A percentile compares a stretch with the other conserved stretches of the same genome.
Evolutionary conservation across 2,329 filamentous ascomycete genomes (phyloP).

Genomic region (Arthrobotrys musiformis): DNA sequence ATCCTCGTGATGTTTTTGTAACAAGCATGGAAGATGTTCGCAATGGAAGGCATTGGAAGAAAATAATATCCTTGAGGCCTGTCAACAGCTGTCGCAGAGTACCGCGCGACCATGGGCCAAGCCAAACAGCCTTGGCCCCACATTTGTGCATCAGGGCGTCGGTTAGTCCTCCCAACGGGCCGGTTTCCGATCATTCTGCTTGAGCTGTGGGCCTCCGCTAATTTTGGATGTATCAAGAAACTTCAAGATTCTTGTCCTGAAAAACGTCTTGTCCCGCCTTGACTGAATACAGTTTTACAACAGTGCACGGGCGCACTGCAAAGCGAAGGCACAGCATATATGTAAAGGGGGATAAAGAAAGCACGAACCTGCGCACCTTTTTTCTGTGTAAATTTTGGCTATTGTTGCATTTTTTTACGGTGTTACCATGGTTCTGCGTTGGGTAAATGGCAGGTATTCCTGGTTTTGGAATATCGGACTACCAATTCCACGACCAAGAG

Average conservation of each 20-base stretch:
- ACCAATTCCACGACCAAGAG: slow-evolving; percentile 18
- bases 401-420: slow-evolving; percentile 15
- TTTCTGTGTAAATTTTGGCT: slow-evolving; percentile 13
- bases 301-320: background rate
- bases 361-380: background rate
- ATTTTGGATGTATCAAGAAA: slow-evolving; percentile 48
- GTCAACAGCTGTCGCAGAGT: slow-evolving; percentile 19
- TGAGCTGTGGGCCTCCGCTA: slow-evolving; percentile 34
- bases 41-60: slow-evolving; percentile 25
- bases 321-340: background rate
- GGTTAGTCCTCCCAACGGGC: slow-evolving; percentile 43
- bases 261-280: slow-evolving; percentile 27
- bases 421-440: slow-evolving; percentile 42
- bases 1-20: slow-evolving; percentile 49
- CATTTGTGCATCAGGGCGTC: slow-evolving; percentile 35
- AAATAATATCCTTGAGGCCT: slow-evolving; percentile 25
- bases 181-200: slow-evolving; percentile 39
- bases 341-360: background rate
- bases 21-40: background rate
- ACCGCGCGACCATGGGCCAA: slow-evolving; percentile 34
- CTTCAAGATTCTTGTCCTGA: slow-evolving; percentile 8
- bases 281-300: slow-evolving; percentile 6
- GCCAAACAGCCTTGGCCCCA: slow-evolving; percentile 34
- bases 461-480: slow-evolving; percentile 20
- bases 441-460: slow-evolving; percentile 31